phyloP scores from a whole-genome alignment of 768 basidiomycete species.

The Termitomyces sp. region DNA sequence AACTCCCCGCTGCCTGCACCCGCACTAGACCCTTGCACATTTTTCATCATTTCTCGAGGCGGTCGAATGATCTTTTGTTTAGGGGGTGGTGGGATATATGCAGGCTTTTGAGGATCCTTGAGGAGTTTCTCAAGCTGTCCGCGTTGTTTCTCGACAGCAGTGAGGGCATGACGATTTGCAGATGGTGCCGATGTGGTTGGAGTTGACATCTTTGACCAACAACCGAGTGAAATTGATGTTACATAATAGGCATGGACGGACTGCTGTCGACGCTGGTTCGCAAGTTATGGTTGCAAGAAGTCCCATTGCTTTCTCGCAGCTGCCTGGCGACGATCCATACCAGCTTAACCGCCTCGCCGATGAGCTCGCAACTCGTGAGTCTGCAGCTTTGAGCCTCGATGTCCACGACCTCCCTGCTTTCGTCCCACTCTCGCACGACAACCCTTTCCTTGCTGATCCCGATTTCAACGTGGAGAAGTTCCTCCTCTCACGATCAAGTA shows the following conservation, averaged over 20 bases:
- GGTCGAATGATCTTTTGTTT: conserved; percentile 82
- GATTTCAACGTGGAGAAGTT: conserved; percentile 84
- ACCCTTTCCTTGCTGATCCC: conserved; percentile 66
- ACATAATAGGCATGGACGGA: too few relatives aligned
- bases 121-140: conserved; percentile 83
- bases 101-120: conserved; percentile 84
- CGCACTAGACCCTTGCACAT: conserved; percentile 96
- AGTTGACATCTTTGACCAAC: too few relatives aligned
- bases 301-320: neutral
- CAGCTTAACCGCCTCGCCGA: conserved; percentile 72
- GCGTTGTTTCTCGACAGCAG: conserved; percentile 52
- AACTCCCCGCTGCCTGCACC: conserved; percentile 98
- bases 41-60: conserved; percentile 97
- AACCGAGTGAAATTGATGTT: too few relatives aligned
- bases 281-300: conserved; percentile 12
- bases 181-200: conserved; percentile 25
- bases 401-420: conserved; percentile 58
- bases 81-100: conserved; percentile 73
- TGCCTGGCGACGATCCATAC: conserved; percentile 48
- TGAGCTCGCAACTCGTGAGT: conserved; percentile 62
- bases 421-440: conserved; percentile 76
- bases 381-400: conserved; percentile 16
- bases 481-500: conserved; percentile 81
- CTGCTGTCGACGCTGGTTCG: too few relatives aligned
- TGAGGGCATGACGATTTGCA: conserved; percentile 47